Base-by-base conservation (phyloP, 2,329 filamentous ascomycete genomes). In the Laburnicola sp. region DNA sequence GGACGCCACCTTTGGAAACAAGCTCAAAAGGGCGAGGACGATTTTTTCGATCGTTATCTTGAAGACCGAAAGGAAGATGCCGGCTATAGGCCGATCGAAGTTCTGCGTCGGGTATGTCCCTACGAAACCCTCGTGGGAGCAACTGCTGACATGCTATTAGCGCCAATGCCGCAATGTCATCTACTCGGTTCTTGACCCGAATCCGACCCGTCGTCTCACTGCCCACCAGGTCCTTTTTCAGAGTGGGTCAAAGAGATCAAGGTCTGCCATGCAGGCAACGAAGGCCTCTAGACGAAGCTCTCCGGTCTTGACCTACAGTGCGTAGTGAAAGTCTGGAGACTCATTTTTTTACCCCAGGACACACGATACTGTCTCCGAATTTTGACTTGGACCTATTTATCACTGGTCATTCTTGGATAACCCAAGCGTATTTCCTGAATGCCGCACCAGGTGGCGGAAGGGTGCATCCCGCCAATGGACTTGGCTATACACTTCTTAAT, bases 241-340 rank as follows among this genome's bases (percentile, higher is more conserved):
- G 94, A 99, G 78, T 99, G 94, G 94, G 91, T 94, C 62, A 89
- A 94, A 63, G 93, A 97, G 75, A 97, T 97, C 75, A 96, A 92
- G 76, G 82, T 97, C 51, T 99, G 94, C 79, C 94, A 92, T 75
- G 93, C 94, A 54, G 94, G 93, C 62, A 90, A 97, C 76, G 92
- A 97, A 80, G 94, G 94, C 51, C 86, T 95, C 65, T 97, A 82
- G 78, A 57, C 49, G 47, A 37, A 32, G 23, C 28, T 3, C 5
- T 26, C 23, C 32, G 31, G 43, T 9, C 31, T n/a, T 22, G 31
- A n/a, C 31, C 26, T 16, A 16, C 16, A 16, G 16, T 16, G 16
- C 16, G 16, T 16, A 16, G 16, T 16, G 16, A 16, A 16, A 16
- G 16, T 16, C 16, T 16, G 16, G 16, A 16, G 16, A 16, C 16